These are phyloP conservation scores for Schoenoplectus tabernaemontani DNA, from an alignment of 202 grass and related monocot genomes.

Conservation along the genomic window DNA sequence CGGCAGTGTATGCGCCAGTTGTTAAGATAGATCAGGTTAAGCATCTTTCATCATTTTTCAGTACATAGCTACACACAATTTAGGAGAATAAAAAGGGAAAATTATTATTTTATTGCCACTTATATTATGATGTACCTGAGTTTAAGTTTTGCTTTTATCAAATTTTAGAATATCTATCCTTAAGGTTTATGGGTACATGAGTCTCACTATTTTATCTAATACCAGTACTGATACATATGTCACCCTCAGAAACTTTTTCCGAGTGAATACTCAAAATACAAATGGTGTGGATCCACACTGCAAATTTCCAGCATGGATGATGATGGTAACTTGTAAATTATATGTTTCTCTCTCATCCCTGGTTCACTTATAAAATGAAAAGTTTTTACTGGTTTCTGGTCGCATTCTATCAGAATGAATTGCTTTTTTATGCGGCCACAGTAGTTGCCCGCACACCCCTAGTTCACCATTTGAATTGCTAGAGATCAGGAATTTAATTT, in stretches of 20 bases:
- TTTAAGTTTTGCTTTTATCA: background rate
- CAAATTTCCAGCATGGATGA: background rate
- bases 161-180: background rate
- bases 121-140: background rate
- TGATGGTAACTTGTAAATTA: background rate
- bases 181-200: background rate
- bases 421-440: background rate
- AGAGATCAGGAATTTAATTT: background rate
- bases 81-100: background rate
- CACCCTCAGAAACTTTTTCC: background rate
- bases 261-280: background rate
- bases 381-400: background rate
- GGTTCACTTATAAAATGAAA: background rate
- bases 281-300: background rate
- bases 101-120: background rate
- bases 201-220: too few species aligned
- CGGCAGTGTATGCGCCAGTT: constrained; percentile 54
- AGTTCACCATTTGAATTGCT: background rate
- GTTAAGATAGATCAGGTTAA: constrained; percentile 88
- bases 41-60: background rate
- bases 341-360: background rate
- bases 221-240: background rate
- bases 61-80: background rate
- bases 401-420: background rate
- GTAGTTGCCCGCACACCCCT: background rate